Base-by-base conservation (phyloP, 805 yeast species). In the Metschnikowia vanudenii region DNA sequence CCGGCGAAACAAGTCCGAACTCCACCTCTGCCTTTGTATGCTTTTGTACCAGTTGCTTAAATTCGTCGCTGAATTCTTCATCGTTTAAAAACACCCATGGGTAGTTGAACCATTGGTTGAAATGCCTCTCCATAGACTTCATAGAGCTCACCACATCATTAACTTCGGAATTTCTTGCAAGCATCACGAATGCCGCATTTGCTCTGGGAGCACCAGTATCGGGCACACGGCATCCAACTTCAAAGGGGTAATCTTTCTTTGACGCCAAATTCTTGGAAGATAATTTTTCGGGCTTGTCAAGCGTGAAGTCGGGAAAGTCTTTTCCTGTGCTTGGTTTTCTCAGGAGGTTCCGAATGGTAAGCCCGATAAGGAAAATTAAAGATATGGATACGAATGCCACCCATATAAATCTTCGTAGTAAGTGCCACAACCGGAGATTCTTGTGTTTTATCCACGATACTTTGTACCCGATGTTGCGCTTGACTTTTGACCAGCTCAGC, bases 31-130 rank as follows among this genome's bases (percentile, higher is more conserved):
- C 80, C 9, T 73, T 68, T 3, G 94, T 84, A 43, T 78, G 68
- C 36, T 72, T 61, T 12, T 54, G 42, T 0, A 89, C 83, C 1
- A 73, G 66, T 1, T 56, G 57, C 56, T 77, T 80, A 64, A 94
- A 94, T 16, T 81, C 77, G 1, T 78, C 77, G 18, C 75, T 71
- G 58, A 92, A 91, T 14, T 80, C 82, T 48, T 79, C 90, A 63
- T 92, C 88, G 61, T 91, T 92, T 16, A 94, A 65, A 56, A 94
- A 88, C 1, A 88, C 84, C 84, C 96, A 94, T 0, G 97, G 97
- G 62, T 94, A 94, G 54, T 85, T 79, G 64, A 76, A 94, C 96
- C 96, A 89, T 57, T 91, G 91, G 63, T 92, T 92, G 69, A 91
- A 92, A 62, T 85, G 96, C 20, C 88, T 73, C 62, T 92, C 98